These are phyloP conservation scores for Omphalotus guepiniiformis DNA, from an alignment of 768 basidiomycete species.

Conservation along the genomic window DNA sequence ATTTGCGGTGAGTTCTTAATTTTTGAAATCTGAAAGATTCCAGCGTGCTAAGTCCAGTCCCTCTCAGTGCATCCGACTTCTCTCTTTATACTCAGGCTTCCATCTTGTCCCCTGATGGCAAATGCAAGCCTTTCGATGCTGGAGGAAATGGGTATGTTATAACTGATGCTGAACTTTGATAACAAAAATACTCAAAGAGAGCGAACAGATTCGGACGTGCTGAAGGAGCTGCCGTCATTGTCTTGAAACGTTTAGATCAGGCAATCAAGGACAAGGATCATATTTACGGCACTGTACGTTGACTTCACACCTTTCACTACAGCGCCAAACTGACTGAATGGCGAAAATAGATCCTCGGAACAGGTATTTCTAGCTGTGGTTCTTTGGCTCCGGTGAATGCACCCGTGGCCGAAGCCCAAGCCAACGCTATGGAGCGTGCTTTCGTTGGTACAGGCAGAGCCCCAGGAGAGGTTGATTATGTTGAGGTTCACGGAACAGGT, in stretches of 20 bases:
- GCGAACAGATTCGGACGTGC: conserved; percentile 32
- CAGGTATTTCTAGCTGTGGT: conserved; percentile 34
- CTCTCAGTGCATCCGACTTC: conserved; percentile 20
- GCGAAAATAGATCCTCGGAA: conserved; percentile 40
- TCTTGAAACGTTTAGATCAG: conserved; percentile 33
- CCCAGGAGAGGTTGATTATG: conserved; percentile 40
- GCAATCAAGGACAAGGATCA: conserved; percentile 35
- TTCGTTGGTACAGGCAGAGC: conserved; percentile 25
- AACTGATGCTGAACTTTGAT: background rate
- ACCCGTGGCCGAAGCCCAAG: conserved; percentile 34
- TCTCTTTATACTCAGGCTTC: conserved; percentile 34
- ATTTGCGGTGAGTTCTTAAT: conserved; percentile 28
- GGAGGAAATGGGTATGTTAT: conserved; percentile 26
- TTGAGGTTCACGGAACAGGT: conserved; percentile 51
- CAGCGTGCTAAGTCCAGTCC: too few relatives aligned
- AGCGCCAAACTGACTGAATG: conserved; percentile 12
- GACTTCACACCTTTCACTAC: background rate
- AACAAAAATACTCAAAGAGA: too few relatives aligned
- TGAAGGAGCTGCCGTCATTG: conserved; percentile 34
- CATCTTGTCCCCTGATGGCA: conserved; percentile 32
- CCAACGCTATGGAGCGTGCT: conserved; percentile 32
- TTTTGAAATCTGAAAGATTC: background rate
- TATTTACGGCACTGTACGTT: conserved; percentile 35
- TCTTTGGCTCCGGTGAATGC: conserved; percentile 31
- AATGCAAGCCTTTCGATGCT: conserved; percentile 32